Evolutionary conservation across 148 eudicot genomes (phyloP).

Genomic region (Diospyros lotus): DNA sequence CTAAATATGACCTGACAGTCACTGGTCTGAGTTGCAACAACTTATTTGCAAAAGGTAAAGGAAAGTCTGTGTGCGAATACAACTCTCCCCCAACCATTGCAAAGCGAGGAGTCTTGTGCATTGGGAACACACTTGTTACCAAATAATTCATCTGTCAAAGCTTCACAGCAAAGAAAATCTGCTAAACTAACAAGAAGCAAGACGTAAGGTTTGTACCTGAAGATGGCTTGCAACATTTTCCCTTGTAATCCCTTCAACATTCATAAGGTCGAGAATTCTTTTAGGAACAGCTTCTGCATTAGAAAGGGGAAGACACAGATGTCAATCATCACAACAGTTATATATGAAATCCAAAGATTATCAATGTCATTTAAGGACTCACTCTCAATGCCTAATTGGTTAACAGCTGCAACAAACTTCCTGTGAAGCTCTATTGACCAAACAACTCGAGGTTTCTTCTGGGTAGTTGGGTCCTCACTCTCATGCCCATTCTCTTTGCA

Average conservation of each 20-base stretch:
- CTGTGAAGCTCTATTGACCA: constrained; percentile 81
- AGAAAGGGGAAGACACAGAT: neutral
- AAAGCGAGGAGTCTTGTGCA: no score
- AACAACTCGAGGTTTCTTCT: constrained; percentile 71
- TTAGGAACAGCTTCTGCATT: constrained; percentile 88
- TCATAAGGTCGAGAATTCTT: constrained; percentile 90
- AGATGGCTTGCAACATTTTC: constrained; percentile 99
- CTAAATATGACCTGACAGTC: neutral
- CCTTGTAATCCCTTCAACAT: constrained; percentile 80
- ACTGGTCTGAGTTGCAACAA: no score
- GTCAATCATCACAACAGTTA: neutral
- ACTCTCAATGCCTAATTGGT: constrained; percentile 74
- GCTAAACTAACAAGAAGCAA: constrained; percentile 2
- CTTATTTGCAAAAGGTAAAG: no score
- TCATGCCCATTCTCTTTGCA: constrained; percentile 42
- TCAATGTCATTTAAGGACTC: constrained; percentile 19
- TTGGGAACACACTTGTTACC: no score
- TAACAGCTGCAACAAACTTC: constrained; percentile 84
- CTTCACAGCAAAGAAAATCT: neutral
- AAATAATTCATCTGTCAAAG: no score
- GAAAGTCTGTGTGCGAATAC: no score
- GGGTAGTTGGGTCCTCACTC: constrained; percentile 47
- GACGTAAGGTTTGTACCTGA: constrained; percentile 43
- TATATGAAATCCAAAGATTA: neutral
- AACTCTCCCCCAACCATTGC: no score